These are phyloP conservation scores for Brasenia schreberi DNA, from an alignment of 164 flowering plant genomes.

Conservation along the genomic window DNA sequence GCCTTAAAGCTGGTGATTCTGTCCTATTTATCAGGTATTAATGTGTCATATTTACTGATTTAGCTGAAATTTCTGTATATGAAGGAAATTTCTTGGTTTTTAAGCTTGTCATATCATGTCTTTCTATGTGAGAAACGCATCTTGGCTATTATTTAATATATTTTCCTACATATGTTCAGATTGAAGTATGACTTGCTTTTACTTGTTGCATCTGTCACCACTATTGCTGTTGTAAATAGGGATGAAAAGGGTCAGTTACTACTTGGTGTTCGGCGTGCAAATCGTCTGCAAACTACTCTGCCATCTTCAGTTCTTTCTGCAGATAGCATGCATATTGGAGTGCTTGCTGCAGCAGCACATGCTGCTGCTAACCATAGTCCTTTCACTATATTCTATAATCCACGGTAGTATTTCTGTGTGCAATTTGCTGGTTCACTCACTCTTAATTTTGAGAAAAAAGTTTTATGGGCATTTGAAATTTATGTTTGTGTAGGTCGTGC, in stretches of 20 bases:
- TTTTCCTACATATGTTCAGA: background rate
- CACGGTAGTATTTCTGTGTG: slow-evolving; percentile 34
- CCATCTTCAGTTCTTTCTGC: slow-evolving; percentile 96
- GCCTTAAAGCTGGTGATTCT: slow-evolving; percentile 89
- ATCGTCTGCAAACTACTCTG: slow-evolving; percentile 72
- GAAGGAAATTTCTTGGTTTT: too few relatives aligned
- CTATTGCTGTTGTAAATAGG: slow-evolving; percentile 20
- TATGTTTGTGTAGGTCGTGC: slow-evolving; percentile 49
- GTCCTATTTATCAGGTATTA: slow-evolving; percentile 86
- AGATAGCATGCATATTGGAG: slow-evolving; percentile 99
- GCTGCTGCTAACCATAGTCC: slow-evolving; percentile 86
- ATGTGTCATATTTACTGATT: background rate
- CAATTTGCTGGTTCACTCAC: background rate
- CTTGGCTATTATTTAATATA: too few relatives aligned
- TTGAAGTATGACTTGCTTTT: background rate
- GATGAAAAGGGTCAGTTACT: slow-evolving; percentile 85
- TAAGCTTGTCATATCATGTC: too few relatives aligned
- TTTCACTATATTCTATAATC: slow-evolving; percentile 89
- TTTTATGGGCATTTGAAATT: background rate
- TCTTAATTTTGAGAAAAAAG: background rate
- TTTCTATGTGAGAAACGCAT: too few relatives aligned
- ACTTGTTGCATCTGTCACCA: background rate
- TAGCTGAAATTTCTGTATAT: too few relatives aligned
- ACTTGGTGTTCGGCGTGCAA: slow-evolving; percentile 87
- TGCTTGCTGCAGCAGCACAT: slow-evolving; percentile 99